A percentile compares a stretch with the other conserved stretches of the same genome.
These are phyloP conservation scores for Colletotrichum aenigma DNA, from an alignment of 2,329 filamentous ascomycete genomes.

Conservation along the genomic window DNA sequence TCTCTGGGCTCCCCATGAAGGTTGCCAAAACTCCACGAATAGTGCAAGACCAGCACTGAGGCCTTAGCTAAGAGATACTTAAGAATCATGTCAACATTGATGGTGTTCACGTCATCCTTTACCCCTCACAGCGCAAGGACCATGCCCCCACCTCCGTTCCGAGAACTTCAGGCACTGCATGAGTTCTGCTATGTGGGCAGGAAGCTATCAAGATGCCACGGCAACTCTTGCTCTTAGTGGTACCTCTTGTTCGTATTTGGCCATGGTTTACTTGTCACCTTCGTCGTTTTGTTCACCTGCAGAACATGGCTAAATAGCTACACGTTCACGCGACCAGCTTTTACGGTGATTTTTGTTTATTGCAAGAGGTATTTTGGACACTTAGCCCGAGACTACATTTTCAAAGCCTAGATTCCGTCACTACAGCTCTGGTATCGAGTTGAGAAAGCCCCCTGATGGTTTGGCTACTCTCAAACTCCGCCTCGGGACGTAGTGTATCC, in stretches of 20 bases:
- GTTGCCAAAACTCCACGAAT: background rate
- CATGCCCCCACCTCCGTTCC: background rate
- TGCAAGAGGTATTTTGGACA: background rate
- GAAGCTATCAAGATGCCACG: background rate
- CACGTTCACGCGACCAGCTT: background rate
- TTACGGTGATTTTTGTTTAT: background rate
- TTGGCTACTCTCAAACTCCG: background rate
- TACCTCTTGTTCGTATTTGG: fast-evolving
- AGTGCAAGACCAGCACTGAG: background rate
- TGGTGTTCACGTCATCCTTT: constrained; percentile 20
- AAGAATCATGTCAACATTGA: background rate
- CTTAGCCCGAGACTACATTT: background rate
- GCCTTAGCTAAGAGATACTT: background rate
- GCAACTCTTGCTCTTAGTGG: fast-evolving
- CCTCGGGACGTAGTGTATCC: background rate
- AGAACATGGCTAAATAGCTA: background rate
- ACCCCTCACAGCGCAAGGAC: constrained; percentile 21
- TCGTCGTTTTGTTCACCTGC: background rate
- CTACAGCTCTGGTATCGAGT: background rate
- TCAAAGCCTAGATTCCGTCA: background rate
- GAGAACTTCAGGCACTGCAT: background rate
- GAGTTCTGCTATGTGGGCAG: background rate
- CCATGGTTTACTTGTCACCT: fast-evolving
- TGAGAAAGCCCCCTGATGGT: background rate
- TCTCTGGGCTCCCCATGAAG: background rate